Evolutionary conservation across 805 yeast species (phyloP).

Genomic region (Wickerhamiella cacticola): DNA sequence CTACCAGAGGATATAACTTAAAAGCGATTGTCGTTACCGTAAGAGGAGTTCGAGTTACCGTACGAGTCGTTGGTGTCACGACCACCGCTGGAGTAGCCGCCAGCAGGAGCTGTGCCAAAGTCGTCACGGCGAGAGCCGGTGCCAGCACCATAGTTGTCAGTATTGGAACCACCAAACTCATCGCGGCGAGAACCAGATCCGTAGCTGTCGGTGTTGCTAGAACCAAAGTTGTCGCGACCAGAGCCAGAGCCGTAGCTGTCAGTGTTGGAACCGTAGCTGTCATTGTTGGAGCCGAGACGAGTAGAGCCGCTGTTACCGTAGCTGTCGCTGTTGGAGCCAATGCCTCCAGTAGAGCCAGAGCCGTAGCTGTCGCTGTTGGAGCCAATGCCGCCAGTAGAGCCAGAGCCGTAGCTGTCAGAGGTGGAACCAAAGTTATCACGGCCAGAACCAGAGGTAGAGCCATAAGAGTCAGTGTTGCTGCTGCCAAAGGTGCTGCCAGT

Average conservation of each 20-base stretch:
- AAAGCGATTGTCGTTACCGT: constrained; percentile 7
- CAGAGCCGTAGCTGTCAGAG: constrained; percentile 1
- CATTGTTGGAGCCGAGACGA: background rate
- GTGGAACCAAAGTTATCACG: constrained; percentile 2
- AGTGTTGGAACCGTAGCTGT: constrained; percentile 10
- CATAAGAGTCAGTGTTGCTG: constrained; percentile 2
- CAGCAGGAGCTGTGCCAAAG: constrained; percentile 2
- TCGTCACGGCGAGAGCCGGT: background rate
- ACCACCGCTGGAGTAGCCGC: background rate
- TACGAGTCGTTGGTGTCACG: background rate
- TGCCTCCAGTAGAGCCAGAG: constrained; percentile 5
- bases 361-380: background rate
- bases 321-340: constrained; percentile 4
- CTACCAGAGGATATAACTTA: constrained; percentile 2
- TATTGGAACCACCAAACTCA: background rate
- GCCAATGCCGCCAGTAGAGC: background rate
- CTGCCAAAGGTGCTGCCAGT: no score
- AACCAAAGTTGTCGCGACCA: no score
- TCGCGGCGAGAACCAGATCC: background rate
- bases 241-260: constrained; percentile 7
- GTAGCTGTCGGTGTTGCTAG: background rate
- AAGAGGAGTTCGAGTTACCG: constrained; percentile 6
- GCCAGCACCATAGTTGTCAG: constrained; percentile 5
- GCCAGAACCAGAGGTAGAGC: constrained; percentile 5
- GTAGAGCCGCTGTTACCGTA: background rate